Percentiles rank a stretch among this genome's conserved stretches.
These are phyloP conservation scores for Protostelium mycophagum DNA, from an alignment of 78 protist species.

Conservation along the genomic window DNA sequence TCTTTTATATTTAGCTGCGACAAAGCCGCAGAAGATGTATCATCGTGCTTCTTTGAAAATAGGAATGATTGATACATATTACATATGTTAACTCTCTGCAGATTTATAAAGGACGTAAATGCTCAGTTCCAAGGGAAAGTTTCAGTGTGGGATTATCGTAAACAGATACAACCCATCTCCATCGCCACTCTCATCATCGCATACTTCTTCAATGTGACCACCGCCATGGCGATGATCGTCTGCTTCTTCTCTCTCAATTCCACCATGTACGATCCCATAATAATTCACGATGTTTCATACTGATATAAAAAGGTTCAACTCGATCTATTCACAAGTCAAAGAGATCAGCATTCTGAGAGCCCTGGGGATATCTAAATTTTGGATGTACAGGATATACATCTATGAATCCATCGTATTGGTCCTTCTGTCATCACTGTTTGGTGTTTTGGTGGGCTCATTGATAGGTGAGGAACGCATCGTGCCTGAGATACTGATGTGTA, in stretches of 20 bases:
- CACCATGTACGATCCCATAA: conserved; percentile 37
- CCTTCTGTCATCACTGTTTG: conserved; percentile 77
- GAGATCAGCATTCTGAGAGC: conserved; percentile 90
- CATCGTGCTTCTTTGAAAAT: too few relatives aligned
- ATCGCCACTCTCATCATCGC: conserved; percentile 51
- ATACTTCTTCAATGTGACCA: conserved; percentile 72
- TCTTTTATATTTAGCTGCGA: too few relatives aligned
- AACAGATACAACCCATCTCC: conserved; percentile 8
- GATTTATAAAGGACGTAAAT: neutral
- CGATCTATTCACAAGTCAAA: conserved; percentile 82
- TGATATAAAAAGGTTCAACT: conserved; percentile 22
- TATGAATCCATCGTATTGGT: conserved; percentile 89
- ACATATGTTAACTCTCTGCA: neutral
- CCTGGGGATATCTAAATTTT: conserved; percentile 59
- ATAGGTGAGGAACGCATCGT: conserved; percentile 27
- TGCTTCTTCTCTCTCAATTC: conserved; percentile 82
- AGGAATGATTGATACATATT: neutral
- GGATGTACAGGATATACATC: conserved; percentile 78
- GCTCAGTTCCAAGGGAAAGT: neutral
- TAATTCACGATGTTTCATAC: neutral
- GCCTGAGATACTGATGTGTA: conserved; percentile 11
- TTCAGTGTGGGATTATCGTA: conserved; percentile 21
- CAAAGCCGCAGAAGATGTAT: too few relatives aligned
- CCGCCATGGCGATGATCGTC: conserved; percentile 74
- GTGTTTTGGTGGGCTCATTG: conserved; percentile 68